Percentiles rank a stretch among this genome's conserved stretches.
Conservation (phyloP, 768 basidiomycete species). For the Leucosporidium creatinivorum region DNA sequence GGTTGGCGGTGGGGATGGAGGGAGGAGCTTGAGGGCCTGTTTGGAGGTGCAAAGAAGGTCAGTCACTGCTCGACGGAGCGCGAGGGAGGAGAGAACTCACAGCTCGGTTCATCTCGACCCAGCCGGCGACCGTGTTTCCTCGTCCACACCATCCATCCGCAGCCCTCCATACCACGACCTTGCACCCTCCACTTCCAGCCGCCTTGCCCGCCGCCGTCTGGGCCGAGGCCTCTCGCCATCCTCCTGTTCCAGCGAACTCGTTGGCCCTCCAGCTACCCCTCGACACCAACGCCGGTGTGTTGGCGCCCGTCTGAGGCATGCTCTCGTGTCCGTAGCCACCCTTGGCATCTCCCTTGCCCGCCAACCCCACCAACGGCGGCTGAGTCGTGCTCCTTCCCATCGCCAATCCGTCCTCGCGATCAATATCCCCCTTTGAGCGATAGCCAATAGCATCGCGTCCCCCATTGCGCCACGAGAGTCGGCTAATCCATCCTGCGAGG, state of each 20-base stretch:
- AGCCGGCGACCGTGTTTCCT: constrained; percentile 28
- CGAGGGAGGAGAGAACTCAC: neutral
- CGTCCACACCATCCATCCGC: constrained; percentile 24
- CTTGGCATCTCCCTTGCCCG: neutral
- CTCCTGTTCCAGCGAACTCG: constrained; percentile 1
- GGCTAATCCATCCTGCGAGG: constrained; percentile 20
- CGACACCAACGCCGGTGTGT: constrained; percentile 19
- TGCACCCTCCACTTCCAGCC: constrained; percentile 29
- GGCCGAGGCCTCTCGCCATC: neutral
- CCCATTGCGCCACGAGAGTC: constrained; percentile 15
- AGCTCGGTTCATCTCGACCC: constrained; percentile 30
- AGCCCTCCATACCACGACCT: constrained; percentile 24
- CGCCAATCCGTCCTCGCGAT: constrained; percentile 18
- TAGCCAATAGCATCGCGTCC: neutral
- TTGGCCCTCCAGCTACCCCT: neutral
- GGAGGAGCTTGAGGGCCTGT: constrained; percentile 26
- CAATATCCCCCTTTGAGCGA: neutral
- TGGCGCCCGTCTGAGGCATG: constrained; percentile 10
- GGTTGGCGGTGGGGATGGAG: constrained; percentile 13
- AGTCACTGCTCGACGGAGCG: neutral
- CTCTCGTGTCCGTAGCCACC: neutral
- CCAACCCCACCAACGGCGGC: neutral
- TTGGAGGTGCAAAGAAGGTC: neutral
- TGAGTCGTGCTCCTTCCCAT: constrained; percentile 24
- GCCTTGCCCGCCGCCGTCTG: neutral